Conservation (phyloP, 108 stramenopile species). For the Discostella pseudostelligera region DNA sequence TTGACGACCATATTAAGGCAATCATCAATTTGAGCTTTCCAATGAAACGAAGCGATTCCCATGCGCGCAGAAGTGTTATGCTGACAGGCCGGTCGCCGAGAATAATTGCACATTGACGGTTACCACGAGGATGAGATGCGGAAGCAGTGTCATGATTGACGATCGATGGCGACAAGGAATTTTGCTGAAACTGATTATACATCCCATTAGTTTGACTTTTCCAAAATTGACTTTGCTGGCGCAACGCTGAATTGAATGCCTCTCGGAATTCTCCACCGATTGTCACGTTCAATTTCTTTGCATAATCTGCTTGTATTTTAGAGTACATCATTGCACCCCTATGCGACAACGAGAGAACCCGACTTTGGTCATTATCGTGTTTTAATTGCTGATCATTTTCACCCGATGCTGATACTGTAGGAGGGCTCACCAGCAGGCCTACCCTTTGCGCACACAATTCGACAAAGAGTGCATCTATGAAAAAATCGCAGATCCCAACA, state of each 20-base stretch:
- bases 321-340: constrained; percentile 51
- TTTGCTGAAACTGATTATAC: not conserved
- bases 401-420: constrained; percentile 1
- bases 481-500: too few relatives aligned
- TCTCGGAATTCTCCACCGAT: constrained; percentile 79
- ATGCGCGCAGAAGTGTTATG: constrained; percentile 69
- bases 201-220: not conserved
- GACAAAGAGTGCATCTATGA: constrained; percentile 62
- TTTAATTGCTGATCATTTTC: constrained; percentile 11
- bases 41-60: constrained; percentile 72
- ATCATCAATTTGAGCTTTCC: constrained; percentile 70
- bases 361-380: constrained; percentile 13
- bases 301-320: constrained; percentile 78
- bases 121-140: constrained; percentile 19
- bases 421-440: constrained; percentile 46
- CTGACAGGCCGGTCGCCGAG: constrained; percentile 80
- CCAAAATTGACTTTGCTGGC: constrained; percentile 43
- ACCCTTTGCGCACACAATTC: constrained; percentile 82
- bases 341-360: constrained; percentile 26
- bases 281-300: constrained; percentile 73
- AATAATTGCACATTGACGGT: constrained; percentile 49
- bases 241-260: constrained; percentile 52
- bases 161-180: not conserved
- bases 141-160: constrained; percentile 1
- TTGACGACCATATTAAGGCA: constrained; percentile 64